phyloP scores from a whole-genome alignment of 2,329 filamentous ascomycete species.

The Penicillium sp. region DNA sequence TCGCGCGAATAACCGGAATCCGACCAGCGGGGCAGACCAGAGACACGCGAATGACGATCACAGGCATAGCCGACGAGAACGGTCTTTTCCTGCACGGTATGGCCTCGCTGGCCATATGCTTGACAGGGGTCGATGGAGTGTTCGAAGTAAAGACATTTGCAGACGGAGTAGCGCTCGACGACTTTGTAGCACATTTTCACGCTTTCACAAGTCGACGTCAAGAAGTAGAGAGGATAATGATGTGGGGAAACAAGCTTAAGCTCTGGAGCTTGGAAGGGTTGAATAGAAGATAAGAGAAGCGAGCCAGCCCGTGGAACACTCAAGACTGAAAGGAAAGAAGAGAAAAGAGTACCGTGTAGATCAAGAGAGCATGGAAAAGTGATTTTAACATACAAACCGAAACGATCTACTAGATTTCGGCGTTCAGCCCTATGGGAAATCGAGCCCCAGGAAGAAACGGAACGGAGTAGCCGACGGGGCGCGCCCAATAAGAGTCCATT shows the following conservation, averaged over 20 bases:
- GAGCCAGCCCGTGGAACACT: constrained; percentile 11
- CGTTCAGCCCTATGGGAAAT: constrained; percentile 8
- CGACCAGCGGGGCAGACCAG: constrained; percentile 15
- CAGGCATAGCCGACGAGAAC: constrained; percentile 85
- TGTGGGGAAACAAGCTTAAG: no score
- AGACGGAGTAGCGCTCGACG: constrained; percentile 82
- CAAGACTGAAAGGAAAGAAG: neutral
- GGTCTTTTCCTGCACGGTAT: constrained; percentile 70
- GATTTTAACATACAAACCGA: neutral
- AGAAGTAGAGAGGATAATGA: neutral
- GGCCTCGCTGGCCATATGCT: constrained; percentile 72
- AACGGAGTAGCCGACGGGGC: constrained; percentile 3
- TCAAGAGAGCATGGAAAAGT: neutral
- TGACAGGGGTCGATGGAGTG: constrained; percentile 84
- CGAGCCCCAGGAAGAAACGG: constrained; percentile 7
- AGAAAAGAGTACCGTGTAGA: neutral
- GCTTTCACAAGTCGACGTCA: no score
- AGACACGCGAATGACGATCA: constrained; percentile 50
- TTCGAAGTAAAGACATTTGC: constrained; percentile 83
- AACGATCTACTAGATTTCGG: neutral
- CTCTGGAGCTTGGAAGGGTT: neutral
- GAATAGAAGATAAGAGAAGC: neutral
- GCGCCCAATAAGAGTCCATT: constrained; percentile 3
- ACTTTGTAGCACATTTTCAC: constrained; percentile 79
- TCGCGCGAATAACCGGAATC: constrained; percentile 30